Evolutionary conservation across 441 rosid genomes (phyloP).

Genomic region (Euphorbia celastroides): DNA sequence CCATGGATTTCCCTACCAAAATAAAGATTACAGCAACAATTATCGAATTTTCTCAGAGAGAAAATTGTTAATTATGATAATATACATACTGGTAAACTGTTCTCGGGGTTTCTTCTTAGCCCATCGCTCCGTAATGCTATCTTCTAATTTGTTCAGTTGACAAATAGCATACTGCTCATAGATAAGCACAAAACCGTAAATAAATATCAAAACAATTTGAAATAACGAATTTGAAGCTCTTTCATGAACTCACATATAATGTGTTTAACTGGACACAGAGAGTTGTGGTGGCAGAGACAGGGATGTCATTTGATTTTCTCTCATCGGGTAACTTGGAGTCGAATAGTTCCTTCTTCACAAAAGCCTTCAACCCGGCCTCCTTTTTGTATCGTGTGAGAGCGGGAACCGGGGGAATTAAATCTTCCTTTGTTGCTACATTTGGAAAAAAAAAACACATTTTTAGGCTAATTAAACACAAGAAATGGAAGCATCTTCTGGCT

Average conservation of each 20-base stretch:
- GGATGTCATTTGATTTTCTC: constrained; percentile 58
- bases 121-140: constrained; percentile 90
- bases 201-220: background rate
- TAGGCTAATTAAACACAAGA: constrained; percentile 1
- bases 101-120: constrained; percentile 55
- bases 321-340: constrained; percentile 73
- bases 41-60: background rate
- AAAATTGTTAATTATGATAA: no score
- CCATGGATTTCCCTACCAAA: constrained; percentile 50
- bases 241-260: constrained; percentile 57
- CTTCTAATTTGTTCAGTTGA: constrained; percentile 92
- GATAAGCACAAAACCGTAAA: constrained; percentile 13
- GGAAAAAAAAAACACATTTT: constrained; percentile 22
- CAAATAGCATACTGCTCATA: constrained; percentile 80
- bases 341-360: constrained; percentile 91
- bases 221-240: background rate
- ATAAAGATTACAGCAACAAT: background rate
- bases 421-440: constrained; percentile 80
- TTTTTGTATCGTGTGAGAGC: constrained; percentile 80
- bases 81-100: constrained; percentile 57
- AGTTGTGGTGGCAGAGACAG: constrained; percentile 52
- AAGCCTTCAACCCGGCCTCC: constrained; percentile 92
- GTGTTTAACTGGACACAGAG: constrained; percentile 96
- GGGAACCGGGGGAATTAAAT: constrained; percentile 92
- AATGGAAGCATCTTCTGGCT: constrained; percentile 1